Conservation (phyloP, 768 basidiomycete species). For the Mycena kentingensis region DNA sequence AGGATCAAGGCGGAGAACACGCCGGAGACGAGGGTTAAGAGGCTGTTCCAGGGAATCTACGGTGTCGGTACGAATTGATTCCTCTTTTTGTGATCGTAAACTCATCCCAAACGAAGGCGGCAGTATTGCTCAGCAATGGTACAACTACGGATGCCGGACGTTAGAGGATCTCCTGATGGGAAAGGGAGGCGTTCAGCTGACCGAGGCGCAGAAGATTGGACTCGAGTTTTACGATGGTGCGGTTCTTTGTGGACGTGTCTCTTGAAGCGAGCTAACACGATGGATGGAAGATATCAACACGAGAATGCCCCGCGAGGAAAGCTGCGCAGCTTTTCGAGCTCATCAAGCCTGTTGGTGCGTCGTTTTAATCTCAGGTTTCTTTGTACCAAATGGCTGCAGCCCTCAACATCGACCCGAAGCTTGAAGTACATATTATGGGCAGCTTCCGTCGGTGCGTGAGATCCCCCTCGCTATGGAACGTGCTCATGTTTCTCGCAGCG, state of each 20-base stretch:
- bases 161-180: conserved; percentile 69
- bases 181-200: conserved; percentile 63
- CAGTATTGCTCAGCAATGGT: background rate
- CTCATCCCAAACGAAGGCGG: background rate
- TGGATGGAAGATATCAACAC: conserved; percentile 67
- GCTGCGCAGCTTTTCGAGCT: conserved; percentile 70
- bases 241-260: background rate
- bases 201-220: conserved; percentile 64
- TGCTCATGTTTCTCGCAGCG: conserved; percentile 45
- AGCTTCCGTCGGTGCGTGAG: conserved; percentile 70
- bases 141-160: conserved; percentile 63
- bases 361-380: background rate
- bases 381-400: conserved; percentile 43
- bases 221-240: conserved; percentile 69
- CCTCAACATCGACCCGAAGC: conserved; percentile 63
- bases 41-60: conserved; percentile 78
- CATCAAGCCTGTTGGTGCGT: conserved; percentile 70
- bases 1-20: conserved; percentile 70
- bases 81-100: background rate
- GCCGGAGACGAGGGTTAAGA: conserved; percentile 57
- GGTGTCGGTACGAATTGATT: conserved; percentile 63
- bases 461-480: background rate
- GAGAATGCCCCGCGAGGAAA: conserved; percentile 84
- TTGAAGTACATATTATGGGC: conserved; percentile 89
- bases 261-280: background rate